Base-by-base conservation (phyloP, 305 asterid species). In the Fraxinus floribunda region DNA sequence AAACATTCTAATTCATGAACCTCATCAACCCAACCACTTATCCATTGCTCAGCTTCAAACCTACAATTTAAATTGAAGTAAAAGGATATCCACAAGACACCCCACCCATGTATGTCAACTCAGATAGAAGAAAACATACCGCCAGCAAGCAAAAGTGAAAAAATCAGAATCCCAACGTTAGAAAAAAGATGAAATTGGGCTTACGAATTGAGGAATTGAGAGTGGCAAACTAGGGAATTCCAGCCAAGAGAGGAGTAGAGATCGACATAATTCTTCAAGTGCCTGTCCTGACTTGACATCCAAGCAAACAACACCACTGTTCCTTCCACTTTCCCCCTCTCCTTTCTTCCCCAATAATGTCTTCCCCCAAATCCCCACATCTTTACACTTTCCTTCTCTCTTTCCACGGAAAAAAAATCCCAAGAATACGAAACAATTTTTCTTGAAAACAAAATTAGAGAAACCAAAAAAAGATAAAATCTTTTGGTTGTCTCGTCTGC, bases 311-410 rank as follows among this genome's bases (percentile, higher is more conserved):
- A 88, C 89, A 94, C 98, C 26, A 96, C 98, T 55, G 91, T 90
- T 8, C 99, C 99, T 86, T 92, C 96, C 75, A 87, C 92, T 84
- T 84, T 88, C 18, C 88, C 92, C 60, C 88, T 88, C 77, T 90
- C 95, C 83, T 88, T 92, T 85, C 94, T 93, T 76, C 93, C 95
- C 98, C 99, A 96, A 78, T 93, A 93, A 68, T 88, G 82, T 74
- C 88, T 93, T 15, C 98, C 97, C 11, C 98, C 97, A 18, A 91
- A 93, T 72, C 98, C 97, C 99, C 98, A 96, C 99, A 96, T 95
- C 18, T 79, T 74, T 8, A 26, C 44, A 34, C 35, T 11, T 0
- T 78, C 34, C 29, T 44, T n/a, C 75, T 55, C 79, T 76, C 11
- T 68, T 52, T 68, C 3, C 55, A 30, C 76, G 75, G 41, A 1